Percentiles rank a stretch among this genome's conserved stretches.
Conservation (phyloP, 257 asterid species). For the Salvia hispanica region DNA sequence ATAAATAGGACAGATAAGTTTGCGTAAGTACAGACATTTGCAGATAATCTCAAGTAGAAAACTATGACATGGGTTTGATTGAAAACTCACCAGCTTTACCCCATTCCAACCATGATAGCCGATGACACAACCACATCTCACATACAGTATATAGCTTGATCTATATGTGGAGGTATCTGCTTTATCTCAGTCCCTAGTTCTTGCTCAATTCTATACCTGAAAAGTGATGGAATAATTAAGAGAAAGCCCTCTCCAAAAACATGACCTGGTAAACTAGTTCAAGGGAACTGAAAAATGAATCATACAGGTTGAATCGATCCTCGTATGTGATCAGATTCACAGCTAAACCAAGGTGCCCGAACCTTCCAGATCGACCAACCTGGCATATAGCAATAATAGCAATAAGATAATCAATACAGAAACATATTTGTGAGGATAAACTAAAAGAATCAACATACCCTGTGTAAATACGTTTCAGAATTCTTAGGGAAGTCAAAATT, state of each 20-base stretch:
- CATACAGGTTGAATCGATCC: conserved; percentile 81
- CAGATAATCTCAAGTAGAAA: no score
- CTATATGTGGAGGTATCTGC: conserved; percentile 86
- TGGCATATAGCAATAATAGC: conserved; percentile 26
- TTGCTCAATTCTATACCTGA: conserved; percentile 82
- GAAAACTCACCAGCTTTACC: conserved; percentile 37
- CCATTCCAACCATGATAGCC: conserved; percentile 20
- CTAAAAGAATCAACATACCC: conserved; percentile 46
- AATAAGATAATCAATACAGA: conserved; percentile 7
- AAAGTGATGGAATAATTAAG: conserved; percentile 13
- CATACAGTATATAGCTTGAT: conserved; percentile 73
- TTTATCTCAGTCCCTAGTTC: conserved; percentile 82
- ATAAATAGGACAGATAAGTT: not conserved
- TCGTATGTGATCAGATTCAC: conserved; percentile 76
- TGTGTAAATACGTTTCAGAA: conserved; percentile 77
- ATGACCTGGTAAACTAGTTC: conserved; percentile 10
- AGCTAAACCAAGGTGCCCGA: conserved; percentile 83
- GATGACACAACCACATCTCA: conserved; percentile 34
- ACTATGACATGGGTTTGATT: not conserved
- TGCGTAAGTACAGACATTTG: not conserved
- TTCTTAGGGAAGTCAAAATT: conserved; percentile 85
- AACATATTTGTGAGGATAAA: not conserved
- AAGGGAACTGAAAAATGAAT: conserved; percentile 7
- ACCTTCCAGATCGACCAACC: conserved; percentile 89
- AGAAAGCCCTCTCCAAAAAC: not conserved